Percentiles rank a stretch among this genome's conserved stretches.
Conservation (phyloP, 148 eudicot species). For the Chenopodium quinoa region DNA sequence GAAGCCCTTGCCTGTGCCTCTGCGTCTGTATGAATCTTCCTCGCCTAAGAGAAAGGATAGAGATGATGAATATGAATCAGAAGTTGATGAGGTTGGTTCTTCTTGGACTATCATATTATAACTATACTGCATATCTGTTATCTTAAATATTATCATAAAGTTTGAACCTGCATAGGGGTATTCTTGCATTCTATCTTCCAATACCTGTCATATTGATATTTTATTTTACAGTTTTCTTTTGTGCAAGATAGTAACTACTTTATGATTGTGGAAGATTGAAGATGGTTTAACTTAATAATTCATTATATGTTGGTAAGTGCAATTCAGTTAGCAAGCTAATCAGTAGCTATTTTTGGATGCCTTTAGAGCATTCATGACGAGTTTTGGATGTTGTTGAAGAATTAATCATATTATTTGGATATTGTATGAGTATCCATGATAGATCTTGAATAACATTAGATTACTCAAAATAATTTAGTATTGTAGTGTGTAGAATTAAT, state of each 20-base stretch:
- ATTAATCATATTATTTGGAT: no score
- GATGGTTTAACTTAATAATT: not conserved
- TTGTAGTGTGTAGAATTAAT: no score
- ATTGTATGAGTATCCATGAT: no score
- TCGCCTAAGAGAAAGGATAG: slow-evolving; percentile 14
- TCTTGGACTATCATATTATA: not conserved
- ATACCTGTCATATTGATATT: not conserved
- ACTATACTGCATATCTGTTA: not conserved
- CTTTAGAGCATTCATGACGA: not conserved
- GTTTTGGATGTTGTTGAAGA: not conserved
- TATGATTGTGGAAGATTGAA: no score
- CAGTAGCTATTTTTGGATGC: not conserved
- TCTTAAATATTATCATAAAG: not conserved
- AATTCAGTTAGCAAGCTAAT: not conserved
- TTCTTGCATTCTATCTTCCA: not conserved
- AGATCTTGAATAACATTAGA: no score
- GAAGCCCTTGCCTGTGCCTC: slow-evolving; percentile 18
- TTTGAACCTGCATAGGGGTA: not conserved
- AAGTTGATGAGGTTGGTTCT: slow-evolving; percentile 52
- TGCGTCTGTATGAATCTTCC: slow-evolving; percentile 25
- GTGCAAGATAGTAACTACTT: not conserved
- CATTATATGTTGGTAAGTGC: not conserved
- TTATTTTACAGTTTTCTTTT: not conserved
- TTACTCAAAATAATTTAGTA: no score
- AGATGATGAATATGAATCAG: slow-evolving; percentile 41